Evolutionary conservation across 2,329 filamentous ascomycete species (phyloP), one percentile per base, ranked within the genome.

Genomic region (Epichloe typhina): DNA sequence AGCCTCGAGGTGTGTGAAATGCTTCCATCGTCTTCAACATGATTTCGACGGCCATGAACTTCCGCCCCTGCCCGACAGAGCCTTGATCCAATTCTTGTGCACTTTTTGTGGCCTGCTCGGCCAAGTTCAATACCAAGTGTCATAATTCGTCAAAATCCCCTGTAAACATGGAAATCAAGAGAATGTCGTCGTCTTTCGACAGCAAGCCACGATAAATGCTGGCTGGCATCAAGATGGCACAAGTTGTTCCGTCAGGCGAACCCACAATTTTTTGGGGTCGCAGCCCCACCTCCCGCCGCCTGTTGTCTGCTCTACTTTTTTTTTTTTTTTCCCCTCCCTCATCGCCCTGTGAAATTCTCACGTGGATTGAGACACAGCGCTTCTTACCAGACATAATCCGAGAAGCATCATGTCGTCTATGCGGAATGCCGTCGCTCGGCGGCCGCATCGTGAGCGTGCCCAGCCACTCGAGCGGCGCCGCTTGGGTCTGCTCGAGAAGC

Each of bases 401-500:
- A 46, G 12, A 36, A 33, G 31, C 38, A 37, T 12, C 19, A 77
- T 79, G 76, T 79, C 76, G 36, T 79, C 79, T 3, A 74, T 82
- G 66, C 72, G 77, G 55, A 82, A 82, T 62, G 74, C 77, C 64
- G 79, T 90, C 54, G 80, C 88, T 59, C 80, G 88, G 69, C 88
- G 88, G 63, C 84, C 88, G 58, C 91, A 97, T 69, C 80, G 84
- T 59, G 93, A 97, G 75, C 84, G 93, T 60, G 86, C 87, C 37
- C 93, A 97, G 67, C 86, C 90, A 40, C 69, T 80, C 56, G 86
- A 90, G 64, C 87, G 93, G 49, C 74, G 83, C 57, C 88, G 88
- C 72, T 88, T 89, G 70, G 93, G 93, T 56, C 79, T 97, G 21
- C 82, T 97, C 54, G 93, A 97, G 68, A 97, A 98, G 72, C 86